These are phyloP conservation scores for Boletus insuetus DNA, from an alignment of 768 basidiomycete genomes.

Conservation along the genomic window DNA sequence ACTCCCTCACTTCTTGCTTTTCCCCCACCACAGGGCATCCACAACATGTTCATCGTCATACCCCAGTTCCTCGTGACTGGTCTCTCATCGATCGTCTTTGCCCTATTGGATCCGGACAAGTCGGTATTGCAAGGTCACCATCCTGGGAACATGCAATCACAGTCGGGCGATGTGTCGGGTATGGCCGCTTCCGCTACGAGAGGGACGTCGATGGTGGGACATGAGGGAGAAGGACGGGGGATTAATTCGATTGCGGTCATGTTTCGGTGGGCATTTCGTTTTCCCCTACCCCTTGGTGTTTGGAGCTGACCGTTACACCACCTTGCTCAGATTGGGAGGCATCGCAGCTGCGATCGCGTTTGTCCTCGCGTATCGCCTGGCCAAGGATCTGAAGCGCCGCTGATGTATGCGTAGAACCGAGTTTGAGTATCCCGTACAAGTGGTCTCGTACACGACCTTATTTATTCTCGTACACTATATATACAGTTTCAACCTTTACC, in stretches of 20 bases:
- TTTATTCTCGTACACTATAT: background rate
- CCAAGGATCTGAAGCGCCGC: slow-evolving; percentile 46
- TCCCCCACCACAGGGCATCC: slow-evolving; percentile 66
- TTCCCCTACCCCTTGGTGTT: background rate
- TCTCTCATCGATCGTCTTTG: slow-evolving; percentile 82
- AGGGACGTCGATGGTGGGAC: background rate
- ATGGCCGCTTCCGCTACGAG: background rate
- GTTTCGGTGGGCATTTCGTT: slow-evolving; percentile 53
- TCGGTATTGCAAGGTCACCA: slow-evolving; percentile 39
- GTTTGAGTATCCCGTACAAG: background rate
- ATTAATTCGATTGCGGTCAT: slow-evolving; percentile 67
- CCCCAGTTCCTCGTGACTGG: slow-evolving; percentile 94
- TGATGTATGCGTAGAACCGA: background rate
- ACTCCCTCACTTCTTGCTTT: background rate
- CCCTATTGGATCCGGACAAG: slow-evolving; percentile 70
- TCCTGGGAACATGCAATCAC: background rate
- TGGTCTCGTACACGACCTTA: background rate
- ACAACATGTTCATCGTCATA: slow-evolving; percentile 91
- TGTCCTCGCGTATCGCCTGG: slow-evolving; percentile 51
- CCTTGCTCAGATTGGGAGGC: slow-evolving; percentile 49
- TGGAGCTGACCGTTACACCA: no score
- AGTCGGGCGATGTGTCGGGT: background rate
- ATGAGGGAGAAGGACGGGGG: background rate
- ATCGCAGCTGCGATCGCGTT: slow-evolving; percentile 53
- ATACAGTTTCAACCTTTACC: background rate